Percentiles rank a stretch among this genome's conserved stretches.
Evolutionary conservation across 1,139 yeast species (phyloP).

Genomic region (Nakaseomyces delphensis): DNA sequence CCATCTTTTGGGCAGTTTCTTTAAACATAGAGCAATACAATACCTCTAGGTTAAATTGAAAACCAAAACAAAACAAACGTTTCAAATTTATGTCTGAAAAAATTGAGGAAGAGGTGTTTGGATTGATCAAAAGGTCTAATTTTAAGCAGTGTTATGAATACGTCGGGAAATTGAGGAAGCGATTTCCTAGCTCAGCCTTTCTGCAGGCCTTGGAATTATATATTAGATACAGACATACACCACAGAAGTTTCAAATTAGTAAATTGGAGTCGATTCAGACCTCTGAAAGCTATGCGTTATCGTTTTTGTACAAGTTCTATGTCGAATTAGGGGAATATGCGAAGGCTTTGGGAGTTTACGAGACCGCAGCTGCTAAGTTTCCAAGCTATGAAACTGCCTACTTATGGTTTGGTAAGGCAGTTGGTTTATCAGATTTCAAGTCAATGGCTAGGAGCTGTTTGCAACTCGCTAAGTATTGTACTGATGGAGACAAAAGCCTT

Average conservation of each 20-base stretch:
- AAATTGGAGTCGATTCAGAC: conserved; percentile 12
- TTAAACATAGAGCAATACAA: too few relatives aligned
- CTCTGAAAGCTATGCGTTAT: conserved; percentile 22
- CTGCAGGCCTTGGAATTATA: conserved; percentile 23
- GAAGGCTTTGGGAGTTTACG: conserved; percentile 23
- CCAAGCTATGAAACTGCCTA: conserved; percentile 23
- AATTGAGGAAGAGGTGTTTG: conserved; percentile 20
- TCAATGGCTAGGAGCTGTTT: conserved; percentile 23
- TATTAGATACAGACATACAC: conserved; percentile 25
- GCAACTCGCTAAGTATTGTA: conserved; percentile 19
- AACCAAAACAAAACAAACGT: not conserved
- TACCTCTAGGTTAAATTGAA: not conserved
- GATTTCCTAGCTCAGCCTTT: conserved; percentile 23
- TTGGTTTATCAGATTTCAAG: conserved; percentile 21
- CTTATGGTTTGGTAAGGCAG: conserved; percentile 24
- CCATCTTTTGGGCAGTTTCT: too few relatives aligned
- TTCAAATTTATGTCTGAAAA: conserved; percentile 12
- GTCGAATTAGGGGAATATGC: conserved; percentile 21
- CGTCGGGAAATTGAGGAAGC: conserved; percentile 17
- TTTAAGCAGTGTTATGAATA: conserved; percentile 25
- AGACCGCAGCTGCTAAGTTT: conserved; percentile 24
- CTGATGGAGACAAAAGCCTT: conserved; percentile 6
- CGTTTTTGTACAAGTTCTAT: conserved; percentile 22
- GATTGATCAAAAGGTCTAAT: conserved; percentile 19
- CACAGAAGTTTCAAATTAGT: conserved; percentile 21